These are phyloP conservation scores for Cucumis melo DNA, from an alignment of 306 rosid species.

Conservation along the genomic window DNA sequence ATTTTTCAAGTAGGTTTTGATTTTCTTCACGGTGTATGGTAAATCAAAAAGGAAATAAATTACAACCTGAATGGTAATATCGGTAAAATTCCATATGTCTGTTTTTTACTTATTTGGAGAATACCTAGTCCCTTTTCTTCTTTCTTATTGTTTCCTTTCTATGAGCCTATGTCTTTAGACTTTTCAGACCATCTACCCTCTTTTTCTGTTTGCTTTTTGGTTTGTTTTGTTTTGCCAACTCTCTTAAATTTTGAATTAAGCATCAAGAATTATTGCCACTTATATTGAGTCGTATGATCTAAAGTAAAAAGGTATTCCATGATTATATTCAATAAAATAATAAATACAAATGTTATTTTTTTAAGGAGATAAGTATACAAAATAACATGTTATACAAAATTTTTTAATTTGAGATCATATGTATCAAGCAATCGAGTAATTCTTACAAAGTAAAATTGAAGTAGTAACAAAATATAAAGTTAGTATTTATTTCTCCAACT, in stretches of 20 bases:
- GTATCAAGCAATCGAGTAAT: too few species aligned
- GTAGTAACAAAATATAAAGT: too few species aligned
- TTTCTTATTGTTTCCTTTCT: neutral
- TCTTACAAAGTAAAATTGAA: too few species aligned
- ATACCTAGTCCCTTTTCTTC: too few species aligned
- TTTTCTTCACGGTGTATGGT: neutral
- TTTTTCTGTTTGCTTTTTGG: neutral
- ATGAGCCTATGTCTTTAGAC: neutral
- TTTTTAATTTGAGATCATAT: too few species aligned
- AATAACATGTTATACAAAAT: too few species aligned
- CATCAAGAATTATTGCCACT: neutral
- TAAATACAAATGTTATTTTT: too few species aligned
- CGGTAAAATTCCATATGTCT: neutral
- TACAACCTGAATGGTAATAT: neutral
- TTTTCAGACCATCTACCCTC: constrained; percentile 5
- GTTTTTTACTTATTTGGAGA: neutral
- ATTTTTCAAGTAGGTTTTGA: too few species aligned
- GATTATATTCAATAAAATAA: neutral
- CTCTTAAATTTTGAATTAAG: neutral
- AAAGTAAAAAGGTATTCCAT: neutral
- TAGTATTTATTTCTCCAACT: too few species aligned
- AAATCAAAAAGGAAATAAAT: neutral
- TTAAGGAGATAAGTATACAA: too few species aligned
- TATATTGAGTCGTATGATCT: neutral
- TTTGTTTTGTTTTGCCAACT: neutral